A percentile compares a stretch with the other conserved stretches of the same genome.
These are phyloP conservation scores for Verticillium dahliae DNA, from an alignment of 2,329 filamentous ascomycete genomes.

Conservation along the genomic window DNA sequence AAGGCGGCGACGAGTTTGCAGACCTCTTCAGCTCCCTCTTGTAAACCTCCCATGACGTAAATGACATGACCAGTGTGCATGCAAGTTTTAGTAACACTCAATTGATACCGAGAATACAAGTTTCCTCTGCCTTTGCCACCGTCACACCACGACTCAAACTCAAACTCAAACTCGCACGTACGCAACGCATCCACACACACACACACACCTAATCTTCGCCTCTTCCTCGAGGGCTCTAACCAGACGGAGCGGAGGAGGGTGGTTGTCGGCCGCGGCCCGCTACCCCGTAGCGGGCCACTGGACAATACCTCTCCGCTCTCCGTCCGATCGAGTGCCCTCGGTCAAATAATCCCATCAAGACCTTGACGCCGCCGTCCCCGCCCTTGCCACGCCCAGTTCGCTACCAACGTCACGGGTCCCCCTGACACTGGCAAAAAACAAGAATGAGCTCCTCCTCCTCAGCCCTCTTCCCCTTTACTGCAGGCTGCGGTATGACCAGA, in stretches of 20 bases:
- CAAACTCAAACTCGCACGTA: background rate
- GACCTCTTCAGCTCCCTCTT: constrained; percentile 62
- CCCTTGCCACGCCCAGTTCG: background rate
- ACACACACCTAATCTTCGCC: background rate
- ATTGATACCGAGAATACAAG: background rate
- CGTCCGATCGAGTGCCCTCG: background rate
- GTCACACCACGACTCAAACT: background rate
- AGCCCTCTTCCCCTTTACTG: constrained; percentile 6
- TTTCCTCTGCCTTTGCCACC: background rate
- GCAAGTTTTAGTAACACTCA: background rate
- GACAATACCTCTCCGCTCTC: background rate
- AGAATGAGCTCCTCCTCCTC: background rate
- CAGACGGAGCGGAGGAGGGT: background rate
- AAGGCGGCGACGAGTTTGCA: constrained; percentile 60
- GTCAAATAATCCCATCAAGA: background rate
- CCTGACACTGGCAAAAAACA: background rate
- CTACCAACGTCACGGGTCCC: background rate
- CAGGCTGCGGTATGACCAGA: constrained; percentile 71
- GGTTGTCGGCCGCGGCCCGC: background rate
- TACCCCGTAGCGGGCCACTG: background rate
- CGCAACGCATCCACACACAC: background rate
- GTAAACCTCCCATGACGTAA: background rate
- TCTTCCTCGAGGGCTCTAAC: background rate
- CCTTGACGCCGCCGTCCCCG: background rate
- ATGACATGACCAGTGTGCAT: background rate